Evolutionary conservation across 176 grass and related monocot genomes (phyloP).

Genomic region (Eleusine indica): DNA sequence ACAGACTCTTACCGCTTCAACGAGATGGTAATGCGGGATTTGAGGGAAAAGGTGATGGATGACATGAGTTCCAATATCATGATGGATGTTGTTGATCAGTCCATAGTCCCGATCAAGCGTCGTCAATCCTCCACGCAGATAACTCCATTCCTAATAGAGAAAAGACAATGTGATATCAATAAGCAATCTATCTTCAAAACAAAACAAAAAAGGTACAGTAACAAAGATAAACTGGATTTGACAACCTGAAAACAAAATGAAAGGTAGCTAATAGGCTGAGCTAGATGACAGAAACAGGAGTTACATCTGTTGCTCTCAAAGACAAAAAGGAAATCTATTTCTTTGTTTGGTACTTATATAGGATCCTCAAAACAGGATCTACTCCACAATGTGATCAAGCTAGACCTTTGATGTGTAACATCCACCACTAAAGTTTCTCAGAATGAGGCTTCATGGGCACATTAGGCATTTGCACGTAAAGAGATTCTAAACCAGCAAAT

Average conservation of each 20-base stretch:
- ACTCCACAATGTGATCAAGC: neutral
- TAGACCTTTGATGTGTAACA: conserved; percentile 12
- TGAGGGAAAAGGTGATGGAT: conserved; percentile 95
- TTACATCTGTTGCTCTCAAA: neutral
- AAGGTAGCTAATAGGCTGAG: conserved; percentile 7
- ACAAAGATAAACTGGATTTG: neutral
- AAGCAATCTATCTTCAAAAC: neutral
- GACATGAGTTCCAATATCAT: conserved; percentile 97
- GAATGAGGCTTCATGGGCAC: neutral
- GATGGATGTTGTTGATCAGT: conserved; percentile 89
- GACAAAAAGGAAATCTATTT: neutral
- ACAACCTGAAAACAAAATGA: conserved; percentile 7
- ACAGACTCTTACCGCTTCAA: conserved; percentile 71
- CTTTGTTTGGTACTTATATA: conserved; percentile 16
- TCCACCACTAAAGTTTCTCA: conserved; percentile 6
- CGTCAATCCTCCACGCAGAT: conserved; percentile 88
- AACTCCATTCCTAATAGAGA: conserved; percentile 81
- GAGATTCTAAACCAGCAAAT: neutral
- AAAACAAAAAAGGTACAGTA: neutral
- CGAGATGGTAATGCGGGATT: conserved; percentile 91
- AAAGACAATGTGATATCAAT: conserved; percentile 28
- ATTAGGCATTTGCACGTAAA: conserved; percentile 13
- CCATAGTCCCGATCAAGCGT: conserved; percentile 94
- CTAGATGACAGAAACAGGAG: neutral
- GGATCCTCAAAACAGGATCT: conserved; percentile 11